phyloP scores from a whole-genome alignment of 495 filamentous ascomycete genomes.

The Aspergillus bertholletiae region DNA sequence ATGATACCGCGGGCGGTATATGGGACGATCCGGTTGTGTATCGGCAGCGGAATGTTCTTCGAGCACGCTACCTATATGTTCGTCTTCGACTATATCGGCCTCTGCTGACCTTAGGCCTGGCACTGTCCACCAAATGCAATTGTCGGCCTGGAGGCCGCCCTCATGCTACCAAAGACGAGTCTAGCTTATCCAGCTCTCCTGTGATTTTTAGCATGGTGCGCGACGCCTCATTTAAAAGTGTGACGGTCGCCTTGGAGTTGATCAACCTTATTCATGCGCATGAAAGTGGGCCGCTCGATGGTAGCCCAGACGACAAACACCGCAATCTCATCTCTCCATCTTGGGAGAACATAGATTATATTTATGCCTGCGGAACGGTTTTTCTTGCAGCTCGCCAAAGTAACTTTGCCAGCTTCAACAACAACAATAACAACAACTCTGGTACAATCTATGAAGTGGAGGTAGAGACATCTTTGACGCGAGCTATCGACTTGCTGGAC shows the following conservation, averaged over 20 bases:
- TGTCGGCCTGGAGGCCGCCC: constrained; percentile 1
- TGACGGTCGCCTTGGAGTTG: constrained; percentile 7
- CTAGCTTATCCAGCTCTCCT: constrained; percentile 3
- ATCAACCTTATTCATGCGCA: constrained; percentile 1
- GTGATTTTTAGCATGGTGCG: constrained; percentile 4
- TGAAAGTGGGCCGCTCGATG: constrained; percentile 2
- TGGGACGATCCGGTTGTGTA: constrained; percentile 3
- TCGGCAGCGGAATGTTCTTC: constrained; percentile 11
- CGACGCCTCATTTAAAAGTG: constrained; percentile 13
- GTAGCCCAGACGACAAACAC: not conserved
- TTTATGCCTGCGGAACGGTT: constrained; percentile 11
- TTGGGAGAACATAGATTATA: constrained; percentile 16
- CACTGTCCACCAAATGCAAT: constrained; percentile 7
- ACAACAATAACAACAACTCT: not conserved
- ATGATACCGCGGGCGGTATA: not conserved
- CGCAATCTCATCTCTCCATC: constrained; percentile 3
- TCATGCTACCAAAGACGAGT: constrained; percentile 3
- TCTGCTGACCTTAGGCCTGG: constrained; percentile 7
- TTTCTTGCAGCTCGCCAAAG: constrained; percentile 8
- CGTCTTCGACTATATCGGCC: constrained; percentile 18
- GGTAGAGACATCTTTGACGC: not conserved
- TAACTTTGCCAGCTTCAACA: not conserved
- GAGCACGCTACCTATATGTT: constrained; percentile 14
- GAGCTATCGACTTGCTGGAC: not conserved
- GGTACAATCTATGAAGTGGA: not conserved